Base-by-base conservation (phyloP, 2,329 filamentous ascomycete species). In the Gaeumannomyces sp. region DNA sequence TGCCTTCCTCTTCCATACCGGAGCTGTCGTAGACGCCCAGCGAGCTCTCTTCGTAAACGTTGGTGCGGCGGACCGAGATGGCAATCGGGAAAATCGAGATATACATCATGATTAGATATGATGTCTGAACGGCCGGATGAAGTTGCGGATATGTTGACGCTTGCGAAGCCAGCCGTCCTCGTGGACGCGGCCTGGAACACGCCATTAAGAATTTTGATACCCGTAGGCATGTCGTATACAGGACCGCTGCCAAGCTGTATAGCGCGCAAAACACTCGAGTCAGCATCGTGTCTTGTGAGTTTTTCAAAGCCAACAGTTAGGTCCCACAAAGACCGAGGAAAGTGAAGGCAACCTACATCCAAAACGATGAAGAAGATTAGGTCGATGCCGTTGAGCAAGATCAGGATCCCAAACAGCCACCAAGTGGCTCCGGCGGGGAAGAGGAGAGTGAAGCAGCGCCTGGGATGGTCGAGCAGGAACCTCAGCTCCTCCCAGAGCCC, bases 51-150 rank as follows among this genome's bases (percentile, higher is more conserved):
- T 97, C 94, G 79, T 98, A 98, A 2, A 97, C 94, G 74, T 98
- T 98, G 66, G 94, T 97, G 68, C 91, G 84, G 64, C 94, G 92
- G 71, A 98, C 90, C 8, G 91, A 95, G 71, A 98, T 98, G 73
- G 95, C 94, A 70, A 98, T 96, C 6, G 94, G 94, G 71, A 97
- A 96, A 66, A 97, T 91, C 65, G 93, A 97, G 67, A 98, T 97
- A 76, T 98, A 98, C 95, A 98, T 98, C 95, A 98, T 98, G 76
- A 98, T 89, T 76, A 98, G 81, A 78, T 97, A 98, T 29, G 93
- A 92, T 19, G 96, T 92, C 72, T 97, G 93, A 65, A 97, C 92
- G 3, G 91, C 95, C 1, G 95, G 93, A 69, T 98, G 93, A 2
- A 99, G 80, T 0, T 84, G 78, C 1, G 90, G n/a, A 80, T 56